Conservation (phyloP, 495 filamentous ascomycete genomes). For the Cudoniella acicularis region DNA sequence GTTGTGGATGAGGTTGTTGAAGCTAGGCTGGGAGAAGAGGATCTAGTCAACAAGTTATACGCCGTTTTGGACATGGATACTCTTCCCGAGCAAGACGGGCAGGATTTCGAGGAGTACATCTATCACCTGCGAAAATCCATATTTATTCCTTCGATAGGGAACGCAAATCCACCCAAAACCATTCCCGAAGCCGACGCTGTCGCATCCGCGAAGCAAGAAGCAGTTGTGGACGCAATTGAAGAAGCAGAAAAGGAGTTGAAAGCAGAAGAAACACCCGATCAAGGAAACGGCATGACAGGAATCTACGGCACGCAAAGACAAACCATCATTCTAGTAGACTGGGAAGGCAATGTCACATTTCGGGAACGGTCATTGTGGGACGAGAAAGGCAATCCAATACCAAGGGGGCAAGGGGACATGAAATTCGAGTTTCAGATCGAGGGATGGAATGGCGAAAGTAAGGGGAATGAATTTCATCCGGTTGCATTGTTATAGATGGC, state of each 20-base stretch:
- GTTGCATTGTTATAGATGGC: constrained; percentile 20
- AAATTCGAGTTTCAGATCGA: constrained; percentile 62
- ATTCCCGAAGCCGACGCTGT: constrained; percentile 25
- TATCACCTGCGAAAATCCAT: constrained; percentile 70
- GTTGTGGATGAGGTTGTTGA: constrained; percentile 39
- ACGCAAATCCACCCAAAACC: constrained; percentile 30
- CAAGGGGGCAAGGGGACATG: constrained; percentile 57
- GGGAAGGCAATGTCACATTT: constrained; percentile 72
- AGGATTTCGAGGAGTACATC: constrained; percentile 66
- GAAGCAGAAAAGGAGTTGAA: constrained; percentile 25
- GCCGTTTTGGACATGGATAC: constrained; percentile 66
- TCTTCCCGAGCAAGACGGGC: constrained; percentile 58
- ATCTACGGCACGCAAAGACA: constrained; percentile 94
- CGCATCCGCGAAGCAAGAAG: constrained; percentile 9
- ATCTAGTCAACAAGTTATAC: constrained; percentile 68
- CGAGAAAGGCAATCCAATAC: constrained; percentile 55
- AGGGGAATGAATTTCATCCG: constrained; percentile 19
- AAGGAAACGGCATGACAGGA: constrained; percentile 44
- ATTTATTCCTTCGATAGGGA: constrained; percentile 75
- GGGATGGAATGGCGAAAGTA: constrained; percentile 34
- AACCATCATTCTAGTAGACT: constrained; percentile 76
- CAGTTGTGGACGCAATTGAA: constrained; percentile 23
- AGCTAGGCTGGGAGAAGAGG: constrained; percentile 51
- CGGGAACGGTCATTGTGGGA: constrained; percentile 83
- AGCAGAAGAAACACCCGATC: constrained; percentile 27